Conservation (phyloP, 2,329 filamentous ascomycete species). For the Calycina herbarum region DNA sequence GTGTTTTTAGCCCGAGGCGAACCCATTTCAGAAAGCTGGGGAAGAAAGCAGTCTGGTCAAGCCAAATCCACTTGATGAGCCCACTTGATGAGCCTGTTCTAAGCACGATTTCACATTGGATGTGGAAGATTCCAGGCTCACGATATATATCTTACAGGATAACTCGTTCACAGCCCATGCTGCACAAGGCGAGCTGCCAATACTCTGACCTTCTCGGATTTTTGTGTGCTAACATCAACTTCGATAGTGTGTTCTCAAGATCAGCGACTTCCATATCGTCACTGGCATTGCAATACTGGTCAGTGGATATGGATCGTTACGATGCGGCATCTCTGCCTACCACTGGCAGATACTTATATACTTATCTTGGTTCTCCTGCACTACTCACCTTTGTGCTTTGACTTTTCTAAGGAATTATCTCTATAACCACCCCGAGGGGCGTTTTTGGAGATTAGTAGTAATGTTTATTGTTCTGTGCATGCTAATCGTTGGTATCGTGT, state of each 20-base stretch:
- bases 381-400: not conserved
- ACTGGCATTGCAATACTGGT: not conserved
- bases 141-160: not conserved
- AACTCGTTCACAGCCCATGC: not conserved
- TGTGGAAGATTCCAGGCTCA: not conserved
- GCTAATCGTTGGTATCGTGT: not conserved
- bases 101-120: not conserved
- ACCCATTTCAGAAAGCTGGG: not conserved
- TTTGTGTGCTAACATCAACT: not conserved
- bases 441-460: not conserved
- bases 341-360: not conserved
- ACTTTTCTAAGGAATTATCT: not conserved
- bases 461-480: not conserved
- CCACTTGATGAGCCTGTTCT: not conserved
- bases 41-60: not conserved
- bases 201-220: not conserved
- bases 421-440: not conserved
- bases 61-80: not conserved
- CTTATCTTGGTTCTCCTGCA: not conserved
- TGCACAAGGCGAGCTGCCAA: not conserved
- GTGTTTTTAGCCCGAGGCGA: not conserved
- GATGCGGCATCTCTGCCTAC: not conserved
- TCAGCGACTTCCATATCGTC: not conserved
- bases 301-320: not conserved
- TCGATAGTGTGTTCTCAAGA: not conserved